Percentiles rank a stretch among this genome's conserved stretches.
These are phyloP conservation scores for Rhizophagus clarus DNA, from an alignment of 192 early-diverging fungal species.

Conservation along the genomic window DNA sequence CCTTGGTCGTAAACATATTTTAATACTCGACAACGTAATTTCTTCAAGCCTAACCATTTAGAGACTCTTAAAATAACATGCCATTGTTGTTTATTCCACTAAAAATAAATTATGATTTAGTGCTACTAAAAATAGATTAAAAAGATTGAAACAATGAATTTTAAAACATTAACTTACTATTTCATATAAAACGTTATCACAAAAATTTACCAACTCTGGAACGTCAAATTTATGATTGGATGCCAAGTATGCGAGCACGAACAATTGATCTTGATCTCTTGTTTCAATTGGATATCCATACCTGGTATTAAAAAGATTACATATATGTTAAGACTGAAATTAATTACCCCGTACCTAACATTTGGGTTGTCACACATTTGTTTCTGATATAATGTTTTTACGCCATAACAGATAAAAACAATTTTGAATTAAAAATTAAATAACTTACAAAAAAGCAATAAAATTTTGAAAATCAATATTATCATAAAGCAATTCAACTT, in stretches of 20 bases:
- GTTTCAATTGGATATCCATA: neutral
- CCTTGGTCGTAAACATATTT: conserved; percentile 1
- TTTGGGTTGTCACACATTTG: too few relatives aligned
- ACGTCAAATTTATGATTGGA: conserved; percentile 13
- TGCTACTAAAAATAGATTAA: neutral
- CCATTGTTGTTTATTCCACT: conserved; percentile 5
- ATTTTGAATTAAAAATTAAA: too few relatives aligned
- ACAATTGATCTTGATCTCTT: neutral
- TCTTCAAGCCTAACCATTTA: conserved; percentile 8
- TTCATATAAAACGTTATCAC: conserved; percentile 6
- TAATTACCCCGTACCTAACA: too few relatives aligned
- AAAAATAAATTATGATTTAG: neutral
- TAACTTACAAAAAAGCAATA: neutral
- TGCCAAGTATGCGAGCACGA: neutral
- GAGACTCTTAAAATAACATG: neutral
- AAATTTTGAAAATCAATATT: neutral
- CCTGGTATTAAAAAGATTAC: neutral
- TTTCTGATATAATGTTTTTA: too few relatives aligned
- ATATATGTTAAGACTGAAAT: too few relatives aligned
- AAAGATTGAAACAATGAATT: too few relatives aligned
- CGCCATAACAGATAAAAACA: too few relatives aligned
- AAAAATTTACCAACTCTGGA: conserved; percentile 10
- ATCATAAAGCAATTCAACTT: neutral
- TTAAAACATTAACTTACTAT: neutral
- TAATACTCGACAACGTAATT: conserved; percentile 12